phyloP scores from a whole-genome alignment of 1,284 basidiomycete genomes.

The Rhodotorula sp. region DNA sequence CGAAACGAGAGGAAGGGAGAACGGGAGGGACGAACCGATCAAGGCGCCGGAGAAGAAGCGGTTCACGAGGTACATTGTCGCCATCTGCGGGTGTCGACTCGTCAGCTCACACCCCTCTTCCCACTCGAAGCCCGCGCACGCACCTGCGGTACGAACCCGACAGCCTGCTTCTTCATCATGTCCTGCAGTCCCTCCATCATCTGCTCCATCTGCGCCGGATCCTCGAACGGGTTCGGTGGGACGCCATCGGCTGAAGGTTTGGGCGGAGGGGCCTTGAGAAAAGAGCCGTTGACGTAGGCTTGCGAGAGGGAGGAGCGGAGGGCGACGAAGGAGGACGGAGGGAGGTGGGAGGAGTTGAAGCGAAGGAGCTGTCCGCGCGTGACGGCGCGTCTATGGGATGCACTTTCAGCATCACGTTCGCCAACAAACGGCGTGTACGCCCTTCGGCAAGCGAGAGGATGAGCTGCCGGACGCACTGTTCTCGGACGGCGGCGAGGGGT shows the following conservation, averaged over 20 bases:
- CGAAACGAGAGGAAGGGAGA: background rate
- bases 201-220: constrained; percentile 89
- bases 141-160: constrained; percentile 59
- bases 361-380: constrained; percentile 79
- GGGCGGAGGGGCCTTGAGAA: constrained; percentile 72
- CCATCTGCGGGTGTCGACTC: constrained; percentile 65
- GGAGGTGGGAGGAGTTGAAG: constrained; percentile 68
- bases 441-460: background rate
- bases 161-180: constrained; percentile 98
- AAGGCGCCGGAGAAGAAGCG: constrained; percentile 99
- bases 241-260: constrained; percentile 55
- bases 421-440: background rate
- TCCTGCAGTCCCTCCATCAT: constrained; percentile 99
- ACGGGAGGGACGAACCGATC: constrained; percentile 68
- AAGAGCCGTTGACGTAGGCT: constrained; percentile 70
- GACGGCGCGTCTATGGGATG: constrained; percentile 68
- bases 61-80: constrained; percentile 99
- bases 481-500: constrained; percentile 73
- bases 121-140: background rate
- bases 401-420: background rate
- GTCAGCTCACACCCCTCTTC: background rate
- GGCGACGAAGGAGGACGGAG: constrained; percentile 48
- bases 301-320: constrained; percentile 48
- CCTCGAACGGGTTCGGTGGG: constrained; percentile 66
- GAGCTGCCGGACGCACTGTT: constrained; percentile 69